Percentiles rank a stretch among this genome's conserved stretches.
These are phyloP conservation scores for Bruguiera sexangula DNA, from an alignment of 345 rosid species.

Conservation along the genomic window DNA sequence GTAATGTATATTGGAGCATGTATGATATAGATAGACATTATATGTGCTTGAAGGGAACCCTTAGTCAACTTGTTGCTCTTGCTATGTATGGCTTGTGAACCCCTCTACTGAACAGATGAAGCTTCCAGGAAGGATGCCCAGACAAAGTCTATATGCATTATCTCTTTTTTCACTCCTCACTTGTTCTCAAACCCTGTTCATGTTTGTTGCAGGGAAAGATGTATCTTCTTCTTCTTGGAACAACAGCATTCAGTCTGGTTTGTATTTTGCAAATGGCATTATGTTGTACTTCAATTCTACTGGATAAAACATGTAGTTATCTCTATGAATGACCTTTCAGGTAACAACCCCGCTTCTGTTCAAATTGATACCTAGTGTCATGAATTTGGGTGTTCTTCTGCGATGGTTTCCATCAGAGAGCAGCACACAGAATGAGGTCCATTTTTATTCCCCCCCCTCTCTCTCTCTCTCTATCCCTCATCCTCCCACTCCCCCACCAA, in stretches of 20 bases:
- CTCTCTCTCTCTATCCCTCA: not conserved
- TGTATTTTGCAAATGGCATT: slow-evolving; percentile 14
- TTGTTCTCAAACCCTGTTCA: not conserved
- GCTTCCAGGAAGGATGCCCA: not conserved
- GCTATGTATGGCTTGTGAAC: not conserved
- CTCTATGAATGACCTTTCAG: slow-evolving; percentile 36
- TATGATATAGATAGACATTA: no score
- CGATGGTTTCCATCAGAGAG: slow-evolving; percentile 83
- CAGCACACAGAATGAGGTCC: slow-evolving; percentile 59
- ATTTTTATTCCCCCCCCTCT: slow-evolving; percentile 17
- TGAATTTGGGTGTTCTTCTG: slow-evolving; percentile 80
- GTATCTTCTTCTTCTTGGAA: slow-evolving; percentile 98
- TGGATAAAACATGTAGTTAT: slow-evolving; percentile 18
- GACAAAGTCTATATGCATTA: not conserved
- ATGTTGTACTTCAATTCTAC: slow-evolving; percentile 1
- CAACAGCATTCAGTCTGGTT: slow-evolving; percentile 95
- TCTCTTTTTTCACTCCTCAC: not conserved
- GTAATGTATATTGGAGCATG: no score
- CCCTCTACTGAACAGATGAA: not conserved
- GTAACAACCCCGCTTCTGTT: slow-evolving; percentile 89
- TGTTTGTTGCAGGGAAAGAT: slow-evolving; percentile 76
- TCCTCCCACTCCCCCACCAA: not conserved
- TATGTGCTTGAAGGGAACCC: no score
- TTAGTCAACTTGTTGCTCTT: no score
- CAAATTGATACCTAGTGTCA: slow-evolving; percentile 76